Conservation (phyloP, 148 eudicot species). For the Hydrangea macrophylla region DNA sequence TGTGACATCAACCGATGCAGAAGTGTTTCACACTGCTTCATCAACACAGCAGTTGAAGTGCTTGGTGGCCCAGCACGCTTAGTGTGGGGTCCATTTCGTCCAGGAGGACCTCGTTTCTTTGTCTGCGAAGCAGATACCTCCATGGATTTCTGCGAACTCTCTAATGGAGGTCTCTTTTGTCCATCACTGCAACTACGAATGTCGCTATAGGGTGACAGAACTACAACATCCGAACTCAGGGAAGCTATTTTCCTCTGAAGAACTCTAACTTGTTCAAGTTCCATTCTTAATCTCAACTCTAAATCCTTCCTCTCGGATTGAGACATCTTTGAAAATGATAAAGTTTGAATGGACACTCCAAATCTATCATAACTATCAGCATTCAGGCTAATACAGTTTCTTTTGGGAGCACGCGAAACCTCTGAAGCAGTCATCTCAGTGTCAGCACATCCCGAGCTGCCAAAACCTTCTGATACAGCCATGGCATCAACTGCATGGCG, state of each 20-base stretch:
- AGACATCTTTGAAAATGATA: conserved; percentile 54
- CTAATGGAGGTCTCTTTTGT: conserved; percentile 41
- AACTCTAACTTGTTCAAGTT: conserved; percentile 54
- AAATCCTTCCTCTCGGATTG: conserved; percentile 45
- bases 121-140: conserved; percentile 24
- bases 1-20: too few relatives aligned
- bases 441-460: conserved; percentile 59
- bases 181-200: conserved; percentile 51
- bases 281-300: conserved; percentile 48
- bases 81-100: conserved; percentile 44
- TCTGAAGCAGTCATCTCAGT: conserved; percentile 43
- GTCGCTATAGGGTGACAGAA: conserved; percentile 44
- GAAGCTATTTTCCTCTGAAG: conserved; percentile 51
- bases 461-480: conserved; percentile 63
- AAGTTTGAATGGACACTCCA: conserved; percentile 46
- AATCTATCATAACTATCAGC: conserved; percentile 42
- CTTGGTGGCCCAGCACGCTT: too few relatives aligned
- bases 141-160: conserved; percentile 21
- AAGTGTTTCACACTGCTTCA: too few relatives aligned
- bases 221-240: conserved; percentile 21
- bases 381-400: conserved; percentile 49
- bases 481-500: conserved; percentile 49
- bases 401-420: conserved; percentile 47
- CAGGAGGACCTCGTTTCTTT: conserved; percentile 40
- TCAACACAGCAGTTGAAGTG: too few relatives aligned